Conservation (phyloP, 2,329 filamentous ascomycete genomes). For the Penicillium sp. region DNA sequence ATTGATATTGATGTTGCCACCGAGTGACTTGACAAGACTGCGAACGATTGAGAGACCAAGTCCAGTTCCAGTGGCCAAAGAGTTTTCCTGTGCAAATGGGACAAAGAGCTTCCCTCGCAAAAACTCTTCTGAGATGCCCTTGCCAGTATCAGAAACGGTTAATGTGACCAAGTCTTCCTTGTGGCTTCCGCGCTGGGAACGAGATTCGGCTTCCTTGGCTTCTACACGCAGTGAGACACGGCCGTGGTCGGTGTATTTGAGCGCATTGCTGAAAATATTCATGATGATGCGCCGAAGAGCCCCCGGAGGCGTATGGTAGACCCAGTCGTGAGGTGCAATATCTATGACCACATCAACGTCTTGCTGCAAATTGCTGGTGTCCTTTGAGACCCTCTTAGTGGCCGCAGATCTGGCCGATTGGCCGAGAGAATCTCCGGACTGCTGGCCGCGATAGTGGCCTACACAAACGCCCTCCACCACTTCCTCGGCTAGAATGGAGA, state of each 20-base stretch:
- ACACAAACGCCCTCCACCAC: conserved; percentile 53
- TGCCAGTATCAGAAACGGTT: conserved; percentile 59
- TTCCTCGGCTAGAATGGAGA: conserved; percentile 51
- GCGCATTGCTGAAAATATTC: conserved; percentile 49
- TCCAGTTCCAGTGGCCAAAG: conserved; percentile 56
- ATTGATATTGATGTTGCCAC: conserved; percentile 54
- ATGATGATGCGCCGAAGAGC: conserved; percentile 48
- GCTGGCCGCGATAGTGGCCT: conserved; percentile 38
- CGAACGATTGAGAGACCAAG: conserved; percentile 61
- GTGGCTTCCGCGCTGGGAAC: conserved; percentile 24
- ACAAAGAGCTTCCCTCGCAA: conserved; percentile 57
- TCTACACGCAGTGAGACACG: conserved; percentile 34
- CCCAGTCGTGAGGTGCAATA: conserved; percentile 41
- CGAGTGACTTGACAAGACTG: conserved; percentile 55
- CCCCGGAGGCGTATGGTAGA: conserved; percentile 45
- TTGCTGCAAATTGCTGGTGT: neutral
- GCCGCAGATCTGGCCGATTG: too few relatives aligned
- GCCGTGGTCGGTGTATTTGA: conserved; percentile 46
- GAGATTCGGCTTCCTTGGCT: conserved; percentile 16
- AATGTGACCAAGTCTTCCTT: conserved; percentile 24
- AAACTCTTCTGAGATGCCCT: conserved; percentile 60
- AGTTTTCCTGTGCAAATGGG: conserved; percentile 61
- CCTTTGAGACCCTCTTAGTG: too few relatives aligned
- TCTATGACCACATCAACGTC: conserved; percentile 44
- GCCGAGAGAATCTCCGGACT: too few relatives aligned